Evolutionary conservation across 441 rosid genomes (phyloP).

Genomic region (Pelargonium fulgidum): DNA sequence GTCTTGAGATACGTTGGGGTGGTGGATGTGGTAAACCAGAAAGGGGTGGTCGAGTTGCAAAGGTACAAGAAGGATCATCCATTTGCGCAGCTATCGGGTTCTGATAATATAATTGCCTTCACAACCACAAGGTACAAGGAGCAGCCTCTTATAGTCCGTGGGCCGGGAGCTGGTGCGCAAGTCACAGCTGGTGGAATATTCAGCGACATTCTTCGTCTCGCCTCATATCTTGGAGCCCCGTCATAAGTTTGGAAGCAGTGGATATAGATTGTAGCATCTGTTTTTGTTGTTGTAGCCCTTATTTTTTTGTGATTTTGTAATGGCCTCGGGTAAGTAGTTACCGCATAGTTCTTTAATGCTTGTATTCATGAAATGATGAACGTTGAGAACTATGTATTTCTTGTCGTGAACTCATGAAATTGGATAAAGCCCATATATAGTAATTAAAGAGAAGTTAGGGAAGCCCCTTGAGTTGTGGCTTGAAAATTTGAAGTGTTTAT

Average conservation of each 20-base stretch:
- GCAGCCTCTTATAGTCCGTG: constrained; percentile 87
- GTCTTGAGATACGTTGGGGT: constrained; percentile 90
- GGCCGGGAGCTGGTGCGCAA: constrained; percentile 98
- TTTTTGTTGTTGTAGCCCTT: not conserved
- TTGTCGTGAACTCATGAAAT: too few species aligned
- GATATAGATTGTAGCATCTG: not conserved
- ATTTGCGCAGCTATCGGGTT: constrained; percentile 88
- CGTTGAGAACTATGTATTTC: too few species aligned
- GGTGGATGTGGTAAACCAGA: constrained; percentile 53
- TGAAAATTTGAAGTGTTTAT: not conserved
- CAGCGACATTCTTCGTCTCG: constrained; percentile 80
- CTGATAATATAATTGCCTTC: constrained; percentile 94
- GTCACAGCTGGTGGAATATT: constrained; percentile 98
- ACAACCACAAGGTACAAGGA: constrained; percentile 80
- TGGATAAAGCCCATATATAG: too few species aligned
- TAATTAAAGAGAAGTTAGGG: too few species aligned
- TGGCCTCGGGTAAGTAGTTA: not conserved
- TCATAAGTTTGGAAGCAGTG: constrained; percentile 30
- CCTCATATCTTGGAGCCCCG: constrained; percentile 93
- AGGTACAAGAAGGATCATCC: constrained; percentile 80
- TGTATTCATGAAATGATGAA: too few species aligned
- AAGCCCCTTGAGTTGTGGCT: too few species aligned
- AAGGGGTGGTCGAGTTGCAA: constrained; percentile 72
- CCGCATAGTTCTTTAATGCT: too few species aligned
- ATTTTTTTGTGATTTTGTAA: not conserved